Evolutionary conservation across 2,329 filamentous ascomycete species (phyloP).

Genomic region (Talaromyces sp.): DNA sequence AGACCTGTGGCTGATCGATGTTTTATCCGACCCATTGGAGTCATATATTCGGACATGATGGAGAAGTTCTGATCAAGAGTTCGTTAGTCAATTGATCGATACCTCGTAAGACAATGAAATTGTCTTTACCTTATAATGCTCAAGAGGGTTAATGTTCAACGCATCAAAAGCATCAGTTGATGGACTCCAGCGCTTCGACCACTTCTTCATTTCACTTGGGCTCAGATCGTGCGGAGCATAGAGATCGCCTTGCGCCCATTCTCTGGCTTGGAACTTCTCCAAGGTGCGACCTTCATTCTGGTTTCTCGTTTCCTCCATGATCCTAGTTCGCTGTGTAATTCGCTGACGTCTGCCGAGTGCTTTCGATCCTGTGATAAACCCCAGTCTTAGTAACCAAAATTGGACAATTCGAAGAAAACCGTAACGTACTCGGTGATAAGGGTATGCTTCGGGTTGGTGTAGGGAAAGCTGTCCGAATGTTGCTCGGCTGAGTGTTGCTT

Average conservation of each 20-base stretch:
- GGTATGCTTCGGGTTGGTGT: background rate
- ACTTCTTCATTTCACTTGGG: slow-evolving; percentile 73
- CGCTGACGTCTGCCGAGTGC: slow-evolving; percentile 22
- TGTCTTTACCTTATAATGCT: slow-evolving; percentile 73
- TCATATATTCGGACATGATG: slow-evolving; percentile 84
- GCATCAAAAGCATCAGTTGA: slow-evolving; percentile 71
- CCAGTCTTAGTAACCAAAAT: background rate
- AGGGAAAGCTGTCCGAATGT: slow-evolving; percentile 3
- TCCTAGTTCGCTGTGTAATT: slow-evolving; percentile 28
- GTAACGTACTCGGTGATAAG: background rate
- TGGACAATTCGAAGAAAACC: background rate
- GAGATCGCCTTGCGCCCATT: slow-evolving; percentile 73
- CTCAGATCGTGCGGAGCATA: slow-evolving; percentile 88
- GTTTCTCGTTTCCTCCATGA: slow-evolving; percentile 33
- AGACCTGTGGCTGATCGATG: slow-evolving; percentile 71
- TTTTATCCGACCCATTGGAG: slow-evolving; percentile 77
- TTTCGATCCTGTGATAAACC: slow-evolving; percentile 19
- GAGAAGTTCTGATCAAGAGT: slow-evolving; percentile 68
- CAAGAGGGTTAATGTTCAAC: slow-evolving; percentile 70
- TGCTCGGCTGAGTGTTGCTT: background rate
- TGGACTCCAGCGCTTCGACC: slow-evolving; percentile 55
- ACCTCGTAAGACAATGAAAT: background rate
- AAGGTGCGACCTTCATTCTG: slow-evolving; percentile 35
- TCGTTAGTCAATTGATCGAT: background rate
- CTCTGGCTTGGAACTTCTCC: slow-evolving; percentile 50